phyloP scores from a whole-genome alignment of 768 basidiomycete genomes.

The Porpolomopsis calyptriformis region DNA sequence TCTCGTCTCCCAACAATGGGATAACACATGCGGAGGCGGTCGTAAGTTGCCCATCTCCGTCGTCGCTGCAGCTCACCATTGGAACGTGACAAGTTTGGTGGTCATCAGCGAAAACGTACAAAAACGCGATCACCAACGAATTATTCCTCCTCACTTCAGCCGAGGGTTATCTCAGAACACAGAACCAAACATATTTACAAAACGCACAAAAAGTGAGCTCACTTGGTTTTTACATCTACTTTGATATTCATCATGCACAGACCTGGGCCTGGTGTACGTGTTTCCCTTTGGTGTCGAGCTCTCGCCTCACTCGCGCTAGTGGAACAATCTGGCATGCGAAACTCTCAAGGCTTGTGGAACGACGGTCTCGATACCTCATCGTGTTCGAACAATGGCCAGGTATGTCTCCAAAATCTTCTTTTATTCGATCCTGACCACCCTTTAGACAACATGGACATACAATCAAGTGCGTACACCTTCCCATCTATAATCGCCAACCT shows the following conservation, averaged over 20 bases:
- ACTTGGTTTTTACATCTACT: background rate
- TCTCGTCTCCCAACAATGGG: conserved; percentile 42
- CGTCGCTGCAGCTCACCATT: background rate
- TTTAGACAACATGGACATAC: conserved; percentile 48
- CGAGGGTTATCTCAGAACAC: conserved; percentile 30
- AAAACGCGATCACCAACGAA: conserved; percentile 53
- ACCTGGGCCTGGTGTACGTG: background rate
- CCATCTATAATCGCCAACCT: too few relatives aligned
- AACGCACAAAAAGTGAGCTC: conserved; percentile 36
- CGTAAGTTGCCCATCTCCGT: conserved; percentile 22
- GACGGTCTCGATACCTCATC: conserved; percentile 29
- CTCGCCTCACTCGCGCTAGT: background rate
- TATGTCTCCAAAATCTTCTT: conserved; percentile 8
- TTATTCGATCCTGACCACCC: background rate
- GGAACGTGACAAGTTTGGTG: conserved; percentile 38
- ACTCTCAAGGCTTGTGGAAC: conserved; percentile 34
- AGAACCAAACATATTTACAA: conserved; percentile 30
- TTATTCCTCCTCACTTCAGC: conserved; percentile 45
- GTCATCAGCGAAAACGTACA: conserved; percentile 44
- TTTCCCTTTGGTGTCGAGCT: background rate
- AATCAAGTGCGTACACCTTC: conserved; percentile 29
- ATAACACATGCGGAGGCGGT: conserved; percentile 41
- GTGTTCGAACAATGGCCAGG: conserved; percentile 37
- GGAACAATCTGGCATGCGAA: conserved; percentile 32
- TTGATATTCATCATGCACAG: background rate